Evolutionary conservation across 805 yeast genomes (phyloP).

Genomic region (Sugiyamaella valdiviana): DNA sequence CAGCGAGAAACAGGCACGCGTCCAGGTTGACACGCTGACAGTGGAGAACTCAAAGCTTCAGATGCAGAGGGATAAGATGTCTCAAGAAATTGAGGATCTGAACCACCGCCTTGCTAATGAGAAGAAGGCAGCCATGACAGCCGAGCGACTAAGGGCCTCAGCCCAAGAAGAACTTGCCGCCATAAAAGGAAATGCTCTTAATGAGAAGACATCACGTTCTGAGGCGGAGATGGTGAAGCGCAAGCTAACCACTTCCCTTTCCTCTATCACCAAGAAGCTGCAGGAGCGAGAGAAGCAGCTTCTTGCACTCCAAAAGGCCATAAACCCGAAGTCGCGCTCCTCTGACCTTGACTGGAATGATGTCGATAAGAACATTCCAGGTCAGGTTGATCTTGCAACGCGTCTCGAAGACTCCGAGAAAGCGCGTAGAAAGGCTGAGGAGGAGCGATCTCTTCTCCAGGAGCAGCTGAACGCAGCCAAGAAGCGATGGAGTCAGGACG

Average conservation of each 20-base stretch:
- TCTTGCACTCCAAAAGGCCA: slow-evolving; percentile 17
- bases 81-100: slow-evolving; percentile 29
- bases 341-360: slow-evolving; percentile 31
- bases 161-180: slow-evolving; percentile 18
- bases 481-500: slow-evolving; percentile 23
- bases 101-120: slow-evolving; percentile 23
- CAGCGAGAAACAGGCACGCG: slow-evolving; percentile 25
- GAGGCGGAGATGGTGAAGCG: slow-evolving; percentile 22
- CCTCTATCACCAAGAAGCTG: slow-evolving; percentile 17
- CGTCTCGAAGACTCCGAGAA: slow-evolving; percentile 30
- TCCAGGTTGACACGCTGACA: slow-evolving; percentile 21
- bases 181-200: slow-evolving; percentile 16
- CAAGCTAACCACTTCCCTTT: slow-evolving; percentile 19
- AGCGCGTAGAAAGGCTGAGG: slow-evolving; percentile 23
- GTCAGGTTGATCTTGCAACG: slow-evolving; percentile 22
- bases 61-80: slow-evolving; percentile 18
- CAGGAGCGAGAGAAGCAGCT: slow-evolving; percentile 20
- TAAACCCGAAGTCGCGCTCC: slow-evolving; percentile 14
- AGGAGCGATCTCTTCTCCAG: slow-evolving; percentile 19
- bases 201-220: slow-evolving; percentile 22
- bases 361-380: slow-evolving; percentile 34
- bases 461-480: slow-evolving; percentile 24
- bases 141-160: slow-evolving; percentile 18
- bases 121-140: slow-evolving; percentile 19
- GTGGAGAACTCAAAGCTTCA: slow-evolving; percentile 12